These are phyloP conservation scores for Vaccinium corymbosum DNA, from an alignment of 148 eudicot genomes.

Conservation along the genomic window DNA sequence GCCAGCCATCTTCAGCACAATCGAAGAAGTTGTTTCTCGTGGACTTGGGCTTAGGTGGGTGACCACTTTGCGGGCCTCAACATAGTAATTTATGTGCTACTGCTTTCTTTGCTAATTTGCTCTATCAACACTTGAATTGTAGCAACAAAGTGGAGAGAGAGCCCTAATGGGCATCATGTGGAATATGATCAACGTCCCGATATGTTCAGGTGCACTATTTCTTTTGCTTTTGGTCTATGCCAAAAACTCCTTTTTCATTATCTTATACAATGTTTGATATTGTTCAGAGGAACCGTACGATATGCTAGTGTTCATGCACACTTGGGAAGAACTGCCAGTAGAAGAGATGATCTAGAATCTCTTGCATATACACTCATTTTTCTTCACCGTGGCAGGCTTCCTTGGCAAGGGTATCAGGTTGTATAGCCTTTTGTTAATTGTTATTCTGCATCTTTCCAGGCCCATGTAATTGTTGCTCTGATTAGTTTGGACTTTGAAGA, in stretches of 20 bases:
- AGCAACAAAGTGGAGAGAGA: conserved; percentile 90
- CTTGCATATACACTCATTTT: conserved; percentile 87
- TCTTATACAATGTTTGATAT: not conserved
- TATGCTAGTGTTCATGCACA: conserved; percentile 97
- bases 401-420: conserved; percentile 96
- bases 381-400: conserved; percentile 82
- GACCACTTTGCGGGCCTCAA: not conserved
- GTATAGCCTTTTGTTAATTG: not conserved
- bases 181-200: conserved; percentile 94
- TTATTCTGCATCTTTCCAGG: conserved; percentile 4
- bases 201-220: conserved; percentile 62
- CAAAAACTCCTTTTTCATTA: not conserved
- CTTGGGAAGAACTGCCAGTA: conserved; percentile 89
- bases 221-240: conserved; percentile 12
- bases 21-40: conserved; percentile 88
- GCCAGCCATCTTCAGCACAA: conserved; percentile 74
- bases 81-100: not conserved
- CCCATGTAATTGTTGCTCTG: not conserved
- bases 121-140: conserved; percentile 25
- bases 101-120: conserved; percentile 4
- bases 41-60: conserved; percentile 78
- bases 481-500: conserved; percentile 3
- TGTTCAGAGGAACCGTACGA: conserved; percentile 74
- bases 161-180: conserved; percentile 61
- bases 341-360: conserved; percentile 93